Base-by-base conservation (phyloP, 2,329 filamentous ascomycete genomes). In the Phyllosticta ampelicida region DNA sequence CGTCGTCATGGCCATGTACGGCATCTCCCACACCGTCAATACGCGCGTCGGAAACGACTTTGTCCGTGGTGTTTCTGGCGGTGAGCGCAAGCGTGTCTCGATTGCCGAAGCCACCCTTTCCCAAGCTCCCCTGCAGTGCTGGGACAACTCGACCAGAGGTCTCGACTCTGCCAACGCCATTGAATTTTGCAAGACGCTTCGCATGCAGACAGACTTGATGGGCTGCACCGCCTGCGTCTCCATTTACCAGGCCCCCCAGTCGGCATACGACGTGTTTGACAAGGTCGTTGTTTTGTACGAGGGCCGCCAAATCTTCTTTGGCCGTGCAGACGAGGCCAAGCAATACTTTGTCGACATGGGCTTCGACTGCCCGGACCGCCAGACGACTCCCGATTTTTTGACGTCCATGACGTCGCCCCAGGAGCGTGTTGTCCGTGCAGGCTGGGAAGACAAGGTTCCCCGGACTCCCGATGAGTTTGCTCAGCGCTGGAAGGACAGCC, bases 1-100 rank as follows among this genome's bases (percentile, higher is more conserved):
- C 66, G 84, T 88, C 30, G 78, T 86, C 54, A 87, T 89, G 85
- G 85, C 85, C 62, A 85, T 86, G 74, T 87, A 86, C 62, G 86
- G 86, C 60, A 86, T 89, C 61, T 79, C 80, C 16, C 86, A 89
- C 71, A 89, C 85, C 0, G 67, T 82, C 65, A 84, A 89, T 71
- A 89, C 86, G 1, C 77, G 78, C 10, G 85, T 89, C 16, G 86
- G 86, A 50, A 86, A 89, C 69, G 85, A 89, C 69, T 88, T 83
- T 65, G 76, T 89, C 19, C 83, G 86, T 60, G 86, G 85, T 86
- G 64, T 69, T 5, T 85, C 81, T n/a, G 86, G 86, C 65, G 86
- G 86, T 65, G 85, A 88, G 75, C 77, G 82, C 70, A 89, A 91
- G 73, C 81, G 88, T 65, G 87, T 91, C 20, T 85, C 82, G 28